Conservation (phyloP, 2,329 filamentous ascomycete genomes). For the Cadophora sp. region DNA sequence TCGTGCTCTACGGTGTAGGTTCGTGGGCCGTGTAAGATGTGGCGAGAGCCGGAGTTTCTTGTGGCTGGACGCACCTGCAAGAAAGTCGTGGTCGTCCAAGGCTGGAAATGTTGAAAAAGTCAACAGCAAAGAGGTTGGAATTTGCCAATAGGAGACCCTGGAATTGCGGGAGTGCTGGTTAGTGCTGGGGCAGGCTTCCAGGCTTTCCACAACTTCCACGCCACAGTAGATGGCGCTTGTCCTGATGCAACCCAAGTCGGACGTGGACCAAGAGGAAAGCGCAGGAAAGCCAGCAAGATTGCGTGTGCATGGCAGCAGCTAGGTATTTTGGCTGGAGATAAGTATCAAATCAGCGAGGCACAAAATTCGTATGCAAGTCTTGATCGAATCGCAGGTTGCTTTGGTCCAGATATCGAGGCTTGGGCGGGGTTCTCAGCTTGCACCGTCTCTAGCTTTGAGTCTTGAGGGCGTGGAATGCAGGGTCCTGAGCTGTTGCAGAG, state of each 20-base stretch:
- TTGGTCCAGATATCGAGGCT: neutral
- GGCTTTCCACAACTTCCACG: constrained; percentile 23
- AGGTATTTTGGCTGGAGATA: constrained; percentile 19
- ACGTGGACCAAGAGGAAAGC: constrained; percentile 25
- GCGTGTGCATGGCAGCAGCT: constrained; percentile 25
- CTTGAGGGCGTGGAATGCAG: neutral
- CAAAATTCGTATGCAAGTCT: constrained; percentile 1
- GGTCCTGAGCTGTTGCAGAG: constrained; percentile 6
- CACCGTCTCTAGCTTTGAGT: neutral
- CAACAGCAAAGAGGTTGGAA: constrained; percentile 6
- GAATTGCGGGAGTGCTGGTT: constrained; percentile 6
- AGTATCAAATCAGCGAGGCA: constrained; percentile 28
- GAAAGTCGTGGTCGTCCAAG: constrained; percentile 1
- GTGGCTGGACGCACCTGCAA: neutral
- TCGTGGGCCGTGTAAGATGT: constrained; percentile 10
- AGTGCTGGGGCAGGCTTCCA: constrained; percentile 22
- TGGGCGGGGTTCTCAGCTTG: neutral
- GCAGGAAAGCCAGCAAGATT: constrained; percentile 28
- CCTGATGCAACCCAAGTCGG: constrained; percentile 26
- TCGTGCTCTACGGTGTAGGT: neutral
- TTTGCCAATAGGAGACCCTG: constrained; percentile 27
- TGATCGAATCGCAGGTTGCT: neutral
- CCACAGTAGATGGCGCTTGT: constrained; percentile 23
- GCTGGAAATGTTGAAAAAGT: constrained; percentile 19
- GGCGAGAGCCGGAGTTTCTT: neutral